Conservation (phyloP, 352 stramenopile species). For the Hyaloperonospora arabidopsidis region DNA sequence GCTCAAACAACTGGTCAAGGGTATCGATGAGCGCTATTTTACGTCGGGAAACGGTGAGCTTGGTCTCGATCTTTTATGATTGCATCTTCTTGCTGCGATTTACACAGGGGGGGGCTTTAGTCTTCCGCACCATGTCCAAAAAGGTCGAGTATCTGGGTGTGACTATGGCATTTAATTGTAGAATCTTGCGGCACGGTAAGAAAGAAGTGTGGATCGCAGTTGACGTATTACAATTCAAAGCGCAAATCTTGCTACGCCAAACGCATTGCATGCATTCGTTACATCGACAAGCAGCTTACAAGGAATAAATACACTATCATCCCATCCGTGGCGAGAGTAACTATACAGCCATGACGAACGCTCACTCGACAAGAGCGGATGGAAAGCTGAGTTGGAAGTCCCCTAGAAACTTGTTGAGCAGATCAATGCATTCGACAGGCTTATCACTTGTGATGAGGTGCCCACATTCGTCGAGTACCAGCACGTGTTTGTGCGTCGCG, state of each 20-base stretch:
- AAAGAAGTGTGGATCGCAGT: too few relatives aligned
- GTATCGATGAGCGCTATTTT: too few relatives aligned
- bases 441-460: conserved; percentile 58
- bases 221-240: too few relatives aligned
- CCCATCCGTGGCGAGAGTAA: conserved; percentile 1
- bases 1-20: too few relatives aligned
- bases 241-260: background rate
- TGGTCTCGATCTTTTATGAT: too few relatives aligned
- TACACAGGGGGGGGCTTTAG: too few relatives aligned
- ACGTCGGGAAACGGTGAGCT: too few relatives aligned
- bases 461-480: conserved; percentile 52
- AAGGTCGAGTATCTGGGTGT: too few relatives aligned
- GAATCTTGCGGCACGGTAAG: too few relatives aligned
- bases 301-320: conserved; percentile 29
- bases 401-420: conserved; percentile 54
- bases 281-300: conserved; percentile 13
- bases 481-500: conserved; percentile 31
- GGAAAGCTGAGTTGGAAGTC: conserved; percentile 29
- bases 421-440: conserved; percentile 36
- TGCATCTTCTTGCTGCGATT: too few relatives aligned
- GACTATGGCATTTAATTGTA: too few relatives aligned
- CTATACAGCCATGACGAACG: conserved; percentile 23
- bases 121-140: too few relatives aligned
- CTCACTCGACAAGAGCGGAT: conserved; percentile 18
- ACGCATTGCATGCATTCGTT: background rate